Conservation (phyloP, 139 green algal species). For the Coccomyxa sp. region DNA sequence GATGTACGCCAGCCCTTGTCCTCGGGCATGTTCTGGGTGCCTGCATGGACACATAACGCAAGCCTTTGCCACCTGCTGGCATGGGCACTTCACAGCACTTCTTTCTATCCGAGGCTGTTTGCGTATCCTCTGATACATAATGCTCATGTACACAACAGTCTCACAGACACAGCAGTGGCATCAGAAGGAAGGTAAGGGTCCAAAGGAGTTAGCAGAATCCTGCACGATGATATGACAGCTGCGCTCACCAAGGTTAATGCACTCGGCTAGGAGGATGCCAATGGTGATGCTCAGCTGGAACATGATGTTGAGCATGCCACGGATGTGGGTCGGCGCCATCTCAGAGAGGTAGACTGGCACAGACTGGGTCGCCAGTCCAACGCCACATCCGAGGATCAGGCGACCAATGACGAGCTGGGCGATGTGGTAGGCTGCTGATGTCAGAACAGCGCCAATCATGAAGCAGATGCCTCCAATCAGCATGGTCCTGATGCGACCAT, state of each 20-base stretch:
- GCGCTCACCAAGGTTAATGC: neutral
- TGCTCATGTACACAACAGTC: no score
- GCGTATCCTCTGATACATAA: no score
- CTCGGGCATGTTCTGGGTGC: neutral
- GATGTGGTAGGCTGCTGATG: conserved; percentile 17
- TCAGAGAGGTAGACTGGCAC: conserved; percentile 44
- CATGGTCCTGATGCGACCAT: conserved; percentile 15
- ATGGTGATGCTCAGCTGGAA: conserved; percentile 58
- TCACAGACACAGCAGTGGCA: no score
- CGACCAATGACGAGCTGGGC: conserved; percentile 58
- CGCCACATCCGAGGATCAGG: conserved; percentile 51
- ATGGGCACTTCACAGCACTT: no score
- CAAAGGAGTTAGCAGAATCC: neutral
- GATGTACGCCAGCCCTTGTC: conserved; percentile 21
- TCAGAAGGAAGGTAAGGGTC: neutral
- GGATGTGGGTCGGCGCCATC: conserved; percentile 39
- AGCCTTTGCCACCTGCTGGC: no score
- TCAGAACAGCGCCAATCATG: conserved; percentile 12
- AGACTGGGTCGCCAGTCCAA: conserved; percentile 34
- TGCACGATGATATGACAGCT: neutral
- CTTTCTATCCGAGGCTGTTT: no score
- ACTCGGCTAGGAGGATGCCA: conserved; percentile 31
- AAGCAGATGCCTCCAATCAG: conserved; percentile 9
- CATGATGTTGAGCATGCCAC: conserved; percentile 47
- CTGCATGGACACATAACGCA: neutral